Conservation (phyloP, 768 basidiomycete species). For the Kwoniella heveanensis region DNA sequence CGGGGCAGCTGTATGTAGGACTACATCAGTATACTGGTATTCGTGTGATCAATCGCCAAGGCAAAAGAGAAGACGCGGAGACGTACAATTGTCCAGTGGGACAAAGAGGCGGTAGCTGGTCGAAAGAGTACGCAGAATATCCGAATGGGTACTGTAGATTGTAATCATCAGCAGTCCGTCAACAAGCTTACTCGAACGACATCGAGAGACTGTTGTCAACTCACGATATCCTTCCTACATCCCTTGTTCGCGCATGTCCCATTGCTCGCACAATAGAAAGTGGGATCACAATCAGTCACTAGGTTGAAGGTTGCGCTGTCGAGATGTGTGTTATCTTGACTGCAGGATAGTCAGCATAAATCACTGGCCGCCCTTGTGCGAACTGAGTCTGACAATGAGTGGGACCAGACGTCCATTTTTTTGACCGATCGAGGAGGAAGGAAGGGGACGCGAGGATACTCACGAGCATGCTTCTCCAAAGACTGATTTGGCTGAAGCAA, state of each 20-base stretch:
- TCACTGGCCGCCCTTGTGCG: too few relatives aligned
- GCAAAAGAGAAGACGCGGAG: too few relatives aligned
- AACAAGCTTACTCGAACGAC: too few relatives aligned
- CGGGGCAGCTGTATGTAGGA: constrained; percentile 75
- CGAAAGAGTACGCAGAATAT: constrained; percentile 50
- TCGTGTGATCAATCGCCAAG: too few relatives aligned
- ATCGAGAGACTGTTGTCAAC: neutral
- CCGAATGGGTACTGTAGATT: constrained; percentile 51
- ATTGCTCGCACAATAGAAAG: constrained; percentile 66
- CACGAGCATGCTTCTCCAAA: constrained; percentile 47
- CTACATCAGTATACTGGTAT: too few relatives aligned
- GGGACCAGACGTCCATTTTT: too few relatives aligned
- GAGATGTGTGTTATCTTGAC: constrained; percentile 66
- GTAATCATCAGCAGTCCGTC: too few relatives aligned
- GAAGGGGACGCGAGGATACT: constrained; percentile 13
- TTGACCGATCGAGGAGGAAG: neutral
- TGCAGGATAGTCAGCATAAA: too few relatives aligned
- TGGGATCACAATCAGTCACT: constrained; percentile 72
- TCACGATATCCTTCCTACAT: constrained; percentile 78
- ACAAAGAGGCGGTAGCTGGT: constrained; percentile 66
- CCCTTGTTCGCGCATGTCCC: constrained; percentile 66
- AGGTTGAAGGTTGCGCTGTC: constrained; percentile 78
- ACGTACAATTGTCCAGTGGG: constrained; percentile 62
- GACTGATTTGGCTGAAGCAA: constrained; percentile 27
- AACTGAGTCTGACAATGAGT: too few relatives aligned